phyloP scores from a whole-genome alignment of 208 protist species.

The Leishmania martiniquensis region DNA sequence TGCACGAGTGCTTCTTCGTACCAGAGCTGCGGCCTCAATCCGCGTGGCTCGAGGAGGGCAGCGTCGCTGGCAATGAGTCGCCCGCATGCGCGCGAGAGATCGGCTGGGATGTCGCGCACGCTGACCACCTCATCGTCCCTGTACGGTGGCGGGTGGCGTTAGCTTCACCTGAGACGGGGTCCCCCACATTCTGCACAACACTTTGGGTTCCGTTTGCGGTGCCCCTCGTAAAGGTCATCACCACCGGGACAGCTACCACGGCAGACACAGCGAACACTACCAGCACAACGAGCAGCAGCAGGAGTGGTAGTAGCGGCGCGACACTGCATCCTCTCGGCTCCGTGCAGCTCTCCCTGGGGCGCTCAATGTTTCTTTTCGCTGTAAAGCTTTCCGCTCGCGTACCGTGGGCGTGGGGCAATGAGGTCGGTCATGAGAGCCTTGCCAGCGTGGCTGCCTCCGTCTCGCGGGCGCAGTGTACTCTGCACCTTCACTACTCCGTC shows the following conservation, averaged over 20 bases:
- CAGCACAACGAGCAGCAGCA: constrained; percentile 1
- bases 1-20: constrained; percentile 8
- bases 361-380: neutral
- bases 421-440: neutral
- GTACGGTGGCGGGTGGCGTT: constrained; percentile 21
- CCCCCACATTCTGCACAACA: constrained; percentile 1
- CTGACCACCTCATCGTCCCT: constrained; percentile 1
- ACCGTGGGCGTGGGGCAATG: neutral
- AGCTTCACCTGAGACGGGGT: neutral
- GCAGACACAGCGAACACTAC: constrained; percentile 12
- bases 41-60: constrained; percentile 4
- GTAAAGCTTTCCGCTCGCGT: neutral
- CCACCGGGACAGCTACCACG: neutral
- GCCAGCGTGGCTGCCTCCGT: constrained; percentile 3
- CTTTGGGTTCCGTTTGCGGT: constrained; percentile 25
- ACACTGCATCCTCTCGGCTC: neutral
- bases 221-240: neutral
- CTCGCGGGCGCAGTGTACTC: constrained; percentile 26
- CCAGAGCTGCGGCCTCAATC: constrained; percentile 11
- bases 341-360: constrained; percentile 15
- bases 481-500: constrained; percentile 22
- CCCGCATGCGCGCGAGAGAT: neutral
- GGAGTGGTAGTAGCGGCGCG: neutral
- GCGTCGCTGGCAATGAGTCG: neutral
- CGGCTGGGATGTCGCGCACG: constrained; percentile 1